Base-by-base conservation (phyloP, 441 rosid genomes). In the Pelargonium australe region DNA sequence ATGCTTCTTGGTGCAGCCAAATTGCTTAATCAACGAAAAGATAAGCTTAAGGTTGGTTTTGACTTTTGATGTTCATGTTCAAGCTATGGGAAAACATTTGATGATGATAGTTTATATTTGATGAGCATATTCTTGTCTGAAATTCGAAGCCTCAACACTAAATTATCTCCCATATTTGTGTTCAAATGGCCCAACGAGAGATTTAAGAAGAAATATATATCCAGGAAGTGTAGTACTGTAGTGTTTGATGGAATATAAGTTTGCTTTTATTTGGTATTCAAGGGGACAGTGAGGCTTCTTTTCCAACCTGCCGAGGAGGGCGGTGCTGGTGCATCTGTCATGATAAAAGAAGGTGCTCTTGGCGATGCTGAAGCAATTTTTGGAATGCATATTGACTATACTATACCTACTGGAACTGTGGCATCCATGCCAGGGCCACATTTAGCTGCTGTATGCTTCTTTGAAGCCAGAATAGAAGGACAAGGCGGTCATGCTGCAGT, bases 231-330 rank as follows among this genome's bases (percentile, higher is more conserved):
- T 20, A 37, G 12, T 31, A 20, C 0, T 20, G 23, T 20, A 37
- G 12, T 31, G 14, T 65, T 41, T 16, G 6, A 12, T 6, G 23
- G 23, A 45, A 9, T 1, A 2, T 9, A 9, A 9, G 1, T 20
- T 75, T 28, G 28, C 44, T 68, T 68, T 34, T 49, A 12, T 70
- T 62, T 77, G 73, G 41, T 53, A 8, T 69, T 70, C 70, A 77
- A 92, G 96, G 98, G 96, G 70, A 87, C 94, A 19, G 89, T 90
- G 70, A 81, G 91, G 73, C 89, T 90, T 70, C 80, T 92, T 67
- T 92, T 90, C 81, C 96, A 92, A 73, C 96, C 94, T n/a, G 98
- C 94, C 5, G 96, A 92, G 77, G 94, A 92, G 76, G 90, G 89
- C 58, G 94, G 96, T 53, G 95, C 94, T 0, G 98, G 96, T 75